Evolutionary conservation across 176 grass and related monocot genomes (phyloP).

Genomic region (Cymbopogon citratus): DNA sequence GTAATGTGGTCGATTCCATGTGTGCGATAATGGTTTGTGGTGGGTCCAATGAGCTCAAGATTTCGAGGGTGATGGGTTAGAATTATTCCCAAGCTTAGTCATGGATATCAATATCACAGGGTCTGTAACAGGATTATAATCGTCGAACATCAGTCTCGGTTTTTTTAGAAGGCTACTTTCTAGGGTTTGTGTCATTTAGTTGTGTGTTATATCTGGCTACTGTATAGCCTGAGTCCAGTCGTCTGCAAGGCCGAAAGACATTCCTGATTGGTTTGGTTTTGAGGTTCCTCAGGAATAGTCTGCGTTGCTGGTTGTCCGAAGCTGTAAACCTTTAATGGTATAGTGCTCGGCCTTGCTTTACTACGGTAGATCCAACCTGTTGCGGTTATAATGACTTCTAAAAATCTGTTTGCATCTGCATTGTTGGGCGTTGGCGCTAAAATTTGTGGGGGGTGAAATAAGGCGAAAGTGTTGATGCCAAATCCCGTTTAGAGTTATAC

Average conservation of each 20-base stretch:
- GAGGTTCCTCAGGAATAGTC: conserved; percentile 27
- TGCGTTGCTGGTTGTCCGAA: conserved; percentile 19
- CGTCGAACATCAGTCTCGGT: background rate
- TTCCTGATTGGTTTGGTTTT: conserved; percentile 48
- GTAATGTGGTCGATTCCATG: conserved; percentile 10
- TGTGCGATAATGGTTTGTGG: conserved; percentile 17
- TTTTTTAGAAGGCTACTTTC: conserved; percentile 34
- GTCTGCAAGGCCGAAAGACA: conserved; percentile 22
- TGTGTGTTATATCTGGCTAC: conserved; percentile 37
- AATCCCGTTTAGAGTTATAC: background rate
- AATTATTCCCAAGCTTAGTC: background rate
- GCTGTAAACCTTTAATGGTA: background rate
- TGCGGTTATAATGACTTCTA: background rate
- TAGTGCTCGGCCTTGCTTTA: background rate
- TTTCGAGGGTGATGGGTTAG: conserved; percentile 11
- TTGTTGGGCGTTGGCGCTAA: background rate
- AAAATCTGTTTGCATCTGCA: background rate
- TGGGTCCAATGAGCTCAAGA: conserved; percentile 28
- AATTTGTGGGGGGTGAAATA: background rate
- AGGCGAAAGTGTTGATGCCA: background rate
- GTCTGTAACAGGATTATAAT: conserved; percentile 39
- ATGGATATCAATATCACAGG: conserved; percentile 18
- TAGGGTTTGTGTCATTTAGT: conserved; percentile 30
- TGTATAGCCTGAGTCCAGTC: conserved; percentile 30
- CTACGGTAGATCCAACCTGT: background rate